These are phyloP conservation scores for Pythium apleroticum DNA, from an alignment of 352 stramenopile genomes.

Conservation along the genomic window DNA sequence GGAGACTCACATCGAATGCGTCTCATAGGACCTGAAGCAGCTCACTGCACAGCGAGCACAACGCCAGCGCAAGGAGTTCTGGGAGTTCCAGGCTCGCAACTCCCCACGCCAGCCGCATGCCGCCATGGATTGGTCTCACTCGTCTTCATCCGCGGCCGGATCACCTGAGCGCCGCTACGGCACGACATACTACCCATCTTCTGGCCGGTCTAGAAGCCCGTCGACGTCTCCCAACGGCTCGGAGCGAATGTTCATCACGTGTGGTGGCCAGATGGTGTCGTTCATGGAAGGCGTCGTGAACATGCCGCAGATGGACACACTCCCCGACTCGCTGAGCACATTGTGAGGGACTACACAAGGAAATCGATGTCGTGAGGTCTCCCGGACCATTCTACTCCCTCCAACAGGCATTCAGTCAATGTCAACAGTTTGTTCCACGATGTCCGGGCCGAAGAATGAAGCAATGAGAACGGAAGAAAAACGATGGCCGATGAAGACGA, in stretches of 20 bases:
- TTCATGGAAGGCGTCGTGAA: constrained; percentile 87
- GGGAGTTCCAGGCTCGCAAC: constrained; percentile 45
- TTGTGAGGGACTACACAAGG: constrained; percentile 5
- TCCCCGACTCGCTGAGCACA: constrained; percentile 37
- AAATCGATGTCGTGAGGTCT: no score
- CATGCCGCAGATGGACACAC: constrained; percentile 52
- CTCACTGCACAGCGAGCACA: constrained; percentile 70
- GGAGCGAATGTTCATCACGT: constrained; percentile 83
- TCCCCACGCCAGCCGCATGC: constrained; percentile 40
- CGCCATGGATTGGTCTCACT: constrained; percentile 34
- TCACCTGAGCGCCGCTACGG: constrained; percentile 26
- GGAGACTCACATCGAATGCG: neutral
- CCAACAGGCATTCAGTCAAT: neutral
- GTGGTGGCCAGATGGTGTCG: constrained; percentile 71
- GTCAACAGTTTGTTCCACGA: neutral
- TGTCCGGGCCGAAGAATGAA: neutral
- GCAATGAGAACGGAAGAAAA: neutral
- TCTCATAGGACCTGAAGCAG: constrained; percentile 69
- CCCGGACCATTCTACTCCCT: neutral
- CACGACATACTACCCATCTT: constrained; percentile 22
- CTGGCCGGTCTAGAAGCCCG: constrained; percentile 19
- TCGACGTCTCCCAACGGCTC: constrained; percentile 27
- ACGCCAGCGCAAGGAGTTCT: constrained; percentile 70
- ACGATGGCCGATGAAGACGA: neutral
- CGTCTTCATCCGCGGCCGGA: constrained; percentile 24